Percentiles rank a stretch among this genome's conserved stretches.
phyloP scores from a whole-genome alignment of 164 flowering plant species.

The Nymphaea thermarum region DNA sequence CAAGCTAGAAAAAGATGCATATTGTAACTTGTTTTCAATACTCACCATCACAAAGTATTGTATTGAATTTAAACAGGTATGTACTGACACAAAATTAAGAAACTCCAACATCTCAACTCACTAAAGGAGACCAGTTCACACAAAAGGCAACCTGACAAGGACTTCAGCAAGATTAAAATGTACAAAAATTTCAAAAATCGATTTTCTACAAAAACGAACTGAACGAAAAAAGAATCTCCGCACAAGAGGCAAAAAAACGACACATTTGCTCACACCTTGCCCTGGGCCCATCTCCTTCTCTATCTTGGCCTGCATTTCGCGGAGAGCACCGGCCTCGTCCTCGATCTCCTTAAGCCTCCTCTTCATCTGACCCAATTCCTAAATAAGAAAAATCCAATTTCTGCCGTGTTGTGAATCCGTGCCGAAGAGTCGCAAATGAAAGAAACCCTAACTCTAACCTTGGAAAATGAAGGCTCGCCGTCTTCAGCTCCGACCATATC shows the following conservation, averaged over 20 bases:
- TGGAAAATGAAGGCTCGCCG: conserved; percentile 9
- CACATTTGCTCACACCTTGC: conserved; percentile 11
- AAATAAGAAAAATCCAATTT: neutral
- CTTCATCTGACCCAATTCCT: conserved; percentile 30
- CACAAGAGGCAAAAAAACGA: neutral
- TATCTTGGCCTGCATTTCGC: conserved; percentile 31
- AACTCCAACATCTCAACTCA: no score
- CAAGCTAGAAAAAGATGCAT: neutral
- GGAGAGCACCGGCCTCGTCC: conserved; percentile 23
- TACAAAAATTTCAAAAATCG: neutral
- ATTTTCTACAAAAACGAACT: neutral
- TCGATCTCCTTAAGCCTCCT: conserved; percentile 30
- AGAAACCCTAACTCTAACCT: neutral
- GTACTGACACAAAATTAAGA: no score
- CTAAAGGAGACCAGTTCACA: neutral
- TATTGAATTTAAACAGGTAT: neutral
- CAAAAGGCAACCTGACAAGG: neutral
- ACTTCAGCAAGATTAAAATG: neutral
- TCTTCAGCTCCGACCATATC: conserved; percentile 13
- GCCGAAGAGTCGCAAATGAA: no score
- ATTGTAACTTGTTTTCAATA: no score
- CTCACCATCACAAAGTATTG: neutral
- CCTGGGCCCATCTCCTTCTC: conserved; percentile 26
- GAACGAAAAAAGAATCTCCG: neutral
- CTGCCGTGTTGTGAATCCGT: neutral